Evolutionary conservation across 2,329 filamentous ascomycete genomes (phyloP).

Genomic region (Colletotrichum salicis): DNA sequence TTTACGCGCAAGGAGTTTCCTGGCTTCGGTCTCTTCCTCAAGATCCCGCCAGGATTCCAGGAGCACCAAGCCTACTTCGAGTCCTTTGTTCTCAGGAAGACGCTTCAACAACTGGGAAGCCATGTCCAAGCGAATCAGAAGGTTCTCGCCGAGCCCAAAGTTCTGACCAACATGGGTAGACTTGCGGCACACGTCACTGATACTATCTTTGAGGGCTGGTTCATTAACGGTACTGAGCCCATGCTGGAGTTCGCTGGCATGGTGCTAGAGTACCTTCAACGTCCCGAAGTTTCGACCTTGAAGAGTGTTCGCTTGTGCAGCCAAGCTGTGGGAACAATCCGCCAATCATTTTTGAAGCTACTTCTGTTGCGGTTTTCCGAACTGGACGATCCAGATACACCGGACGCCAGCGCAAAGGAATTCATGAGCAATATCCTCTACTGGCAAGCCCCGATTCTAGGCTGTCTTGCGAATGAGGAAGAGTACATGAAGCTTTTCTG

Average conservation of each 20-base stretch:
- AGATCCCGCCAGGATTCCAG: slow-evolving; percentile 90
- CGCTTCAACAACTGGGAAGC: slow-evolving; percentile 76
- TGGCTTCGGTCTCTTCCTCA: slow-evolving; percentile 85
- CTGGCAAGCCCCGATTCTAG: slow-evolving; percentile 93
- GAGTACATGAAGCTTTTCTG: slow-evolving; percentile 87
- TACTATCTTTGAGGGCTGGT: slow-evolving; percentile 96
- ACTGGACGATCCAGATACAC: slow-evolving; percentile 72
- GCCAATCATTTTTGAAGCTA: slow-evolving; percentile 80
- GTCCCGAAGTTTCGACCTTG: slow-evolving; percentile 80
- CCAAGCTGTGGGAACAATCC: slow-evolving; percentile 81
- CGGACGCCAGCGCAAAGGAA: slow-evolving; percentile 70
- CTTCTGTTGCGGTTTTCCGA: slow-evolving; percentile 86
- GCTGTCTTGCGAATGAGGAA: slow-evolving; percentile 80
- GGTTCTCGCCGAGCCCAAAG: slow-evolving; percentile 80
- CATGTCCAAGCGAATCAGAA: slow-evolving; percentile 78
- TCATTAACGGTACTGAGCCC: slow-evolving; percentile 85
- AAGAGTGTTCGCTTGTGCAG: slow-evolving; percentile 94
- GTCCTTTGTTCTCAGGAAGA: slow-evolving; percentile 83
- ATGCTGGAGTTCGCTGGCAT: slow-evolving; percentile 88
- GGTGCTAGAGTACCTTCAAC: slow-evolving; percentile 87
- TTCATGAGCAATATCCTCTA: slow-evolving; percentile 90
- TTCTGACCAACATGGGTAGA: slow-evolving; percentile 86
- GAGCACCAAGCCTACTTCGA: slow-evolving; percentile 97
- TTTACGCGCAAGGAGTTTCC: slow-evolving; percentile 89
- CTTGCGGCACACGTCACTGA: slow-evolving; percentile 86